A percentile compares a stretch with the other conserved stretches of the same genome.
Evolutionary conservation across 2,329 filamentous ascomycete genomes (phyloP).

Genomic region (Talaromyces verruculosus): DNA sequence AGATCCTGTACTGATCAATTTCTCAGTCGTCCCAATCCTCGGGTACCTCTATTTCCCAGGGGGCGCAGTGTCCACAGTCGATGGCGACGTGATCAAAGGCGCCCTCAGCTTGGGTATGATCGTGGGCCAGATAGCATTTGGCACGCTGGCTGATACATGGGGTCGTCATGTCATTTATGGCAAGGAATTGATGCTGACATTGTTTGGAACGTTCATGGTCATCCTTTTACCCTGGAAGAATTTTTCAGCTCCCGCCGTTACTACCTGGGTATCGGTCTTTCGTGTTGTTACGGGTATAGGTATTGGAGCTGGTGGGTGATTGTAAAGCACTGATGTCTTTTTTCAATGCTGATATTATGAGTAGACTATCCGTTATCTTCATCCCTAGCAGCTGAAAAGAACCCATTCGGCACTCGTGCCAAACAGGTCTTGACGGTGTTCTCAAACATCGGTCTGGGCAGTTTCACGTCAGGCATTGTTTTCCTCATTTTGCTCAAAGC

Average conservation of each 20-base stretch:
- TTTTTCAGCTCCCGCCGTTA: neutral
- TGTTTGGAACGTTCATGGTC: constrained; percentile 29
- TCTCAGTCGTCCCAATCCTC: neutral
- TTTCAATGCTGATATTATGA: neutral
- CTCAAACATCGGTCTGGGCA: constrained; percentile 27
- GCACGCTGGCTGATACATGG: constrained; percentile 26
- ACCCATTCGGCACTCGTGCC: constrained; percentile 23
- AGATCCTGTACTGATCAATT: neutral
- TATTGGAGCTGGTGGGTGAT: constrained; percentile 17
- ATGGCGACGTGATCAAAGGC: neutral
- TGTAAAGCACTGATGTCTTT: neutral
- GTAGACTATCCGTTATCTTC: constrained; percentile 21
- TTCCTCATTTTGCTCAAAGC: constrained; percentile 7
- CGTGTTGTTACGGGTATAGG: constrained; percentile 4
- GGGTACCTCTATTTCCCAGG: neutral
- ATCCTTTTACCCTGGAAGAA: constrained; percentile 26
- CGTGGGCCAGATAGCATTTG: constrained; percentile 9
- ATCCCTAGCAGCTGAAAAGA: constrained; percentile 18
- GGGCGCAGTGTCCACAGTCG: neutral
- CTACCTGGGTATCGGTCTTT: neutral
- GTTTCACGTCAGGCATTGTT: constrained; percentile 25
- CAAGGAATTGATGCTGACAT: constrained; percentile 29
- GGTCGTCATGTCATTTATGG: constrained; percentile 31
- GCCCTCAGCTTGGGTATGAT: constrained; percentile 8
- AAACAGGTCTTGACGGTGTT: constrained; percentile 27